Evolutionary conservation across 768 basidiomycete genomes (phyloP).

Genomic region (Lentinula guzmanii): DNA sequence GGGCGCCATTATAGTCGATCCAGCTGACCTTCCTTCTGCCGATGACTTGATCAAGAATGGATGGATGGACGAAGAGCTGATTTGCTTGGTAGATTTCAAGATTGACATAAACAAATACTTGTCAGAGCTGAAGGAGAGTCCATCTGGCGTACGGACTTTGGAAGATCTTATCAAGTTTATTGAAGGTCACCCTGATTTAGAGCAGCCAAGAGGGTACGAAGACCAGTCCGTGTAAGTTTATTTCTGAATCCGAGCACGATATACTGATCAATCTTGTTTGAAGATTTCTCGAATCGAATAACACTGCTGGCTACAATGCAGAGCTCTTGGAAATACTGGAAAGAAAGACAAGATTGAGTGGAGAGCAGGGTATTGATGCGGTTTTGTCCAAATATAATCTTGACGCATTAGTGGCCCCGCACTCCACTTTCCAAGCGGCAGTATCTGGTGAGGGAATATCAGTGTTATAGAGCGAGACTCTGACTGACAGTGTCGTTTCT

Average conservation of each 20-base stretch:
- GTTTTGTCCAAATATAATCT: conserved; percentile 37
- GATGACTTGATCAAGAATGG: conserved; percentile 24
- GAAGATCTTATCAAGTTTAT: conserved; percentile 39
- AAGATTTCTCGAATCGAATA: conserved; percentile 31
- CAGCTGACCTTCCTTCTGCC: conserved; percentile 35
- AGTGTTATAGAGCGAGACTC: no score
- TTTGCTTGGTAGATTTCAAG: conserved; percentile 32
- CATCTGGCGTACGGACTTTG: conserved; percentile 32
- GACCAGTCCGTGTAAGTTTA: neutral
- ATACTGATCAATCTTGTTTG: conserved; percentile 16
- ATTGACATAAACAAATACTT: conserved; percentile 35
- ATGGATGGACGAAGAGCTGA: conserved; percentile 17
- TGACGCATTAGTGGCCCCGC: conserved; percentile 48
- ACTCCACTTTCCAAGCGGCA: conserved; percentile 25
- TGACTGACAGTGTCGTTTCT: neutral
- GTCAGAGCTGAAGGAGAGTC: conserved; percentile 28
- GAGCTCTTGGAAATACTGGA: conserved; percentile 37
- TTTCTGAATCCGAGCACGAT: conserved; percentile 26
- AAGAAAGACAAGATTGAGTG: conserved; percentile 30
- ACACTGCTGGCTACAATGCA: conserved; percentile 35
- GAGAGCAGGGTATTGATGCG: conserved; percentile 48
- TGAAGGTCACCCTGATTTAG: conserved; percentile 31
- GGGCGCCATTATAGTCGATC: conserved; percentile 41
- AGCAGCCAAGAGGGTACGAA: conserved; percentile 11
- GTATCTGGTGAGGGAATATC: conserved; percentile 26